phyloP scores from a whole-genome alignment of 2,329 filamentous ascomycete genomes.

The Aspergillus nomiae region DNA sequence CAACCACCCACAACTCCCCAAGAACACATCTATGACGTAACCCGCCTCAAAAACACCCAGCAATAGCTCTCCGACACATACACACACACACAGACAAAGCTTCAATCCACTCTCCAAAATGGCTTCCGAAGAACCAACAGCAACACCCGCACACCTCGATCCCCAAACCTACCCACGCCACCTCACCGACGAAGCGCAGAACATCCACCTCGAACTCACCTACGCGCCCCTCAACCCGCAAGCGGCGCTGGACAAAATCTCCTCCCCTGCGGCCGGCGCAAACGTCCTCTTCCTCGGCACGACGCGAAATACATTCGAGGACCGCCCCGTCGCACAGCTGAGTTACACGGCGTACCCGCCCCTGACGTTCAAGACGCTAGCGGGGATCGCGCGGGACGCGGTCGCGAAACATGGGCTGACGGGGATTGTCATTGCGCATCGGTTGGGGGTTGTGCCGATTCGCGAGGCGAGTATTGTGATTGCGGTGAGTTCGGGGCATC shows the following conservation, averaged over 20 bases:
- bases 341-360: slow-evolving; percentile 48
- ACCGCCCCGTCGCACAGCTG: slow-evolving; percentile 44
- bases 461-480: slow-evolving; percentile 94
- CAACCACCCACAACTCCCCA: background rate
- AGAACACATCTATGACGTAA: background rate
- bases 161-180: slow-evolving; percentile 45
- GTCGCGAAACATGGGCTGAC: slow-evolving; percentile 64
- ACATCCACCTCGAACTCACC: slow-evolving; percentile 47
- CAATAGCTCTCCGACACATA: too few species aligned
- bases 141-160: slow-evolving; percentile 36
- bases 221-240: slow-evolving; percentile 42
- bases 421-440: slow-evolving; percentile 78
- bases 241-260: slow-evolving; percentile 36
- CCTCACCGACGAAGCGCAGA: slow-evolving; percentile 28
- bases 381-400: slow-evolving; percentile 42
- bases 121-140: slow-evolving; percentile 5
- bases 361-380: slow-evolving; percentile 44
- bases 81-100: too few species aligned
- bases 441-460: slow-evolving; percentile 81
- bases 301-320: slow-evolving; percentile 46
- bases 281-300: slow-evolving; percentile 51
- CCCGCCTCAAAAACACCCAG: too few species aligned
- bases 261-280: slow-evolving; percentile 46
- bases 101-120: background rate
- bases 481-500: slow-evolving; percentile 79